Evolutionary conservation across 208 protist species (phyloP).

Genomic region (Acanthamoeba royreba): DNA sequence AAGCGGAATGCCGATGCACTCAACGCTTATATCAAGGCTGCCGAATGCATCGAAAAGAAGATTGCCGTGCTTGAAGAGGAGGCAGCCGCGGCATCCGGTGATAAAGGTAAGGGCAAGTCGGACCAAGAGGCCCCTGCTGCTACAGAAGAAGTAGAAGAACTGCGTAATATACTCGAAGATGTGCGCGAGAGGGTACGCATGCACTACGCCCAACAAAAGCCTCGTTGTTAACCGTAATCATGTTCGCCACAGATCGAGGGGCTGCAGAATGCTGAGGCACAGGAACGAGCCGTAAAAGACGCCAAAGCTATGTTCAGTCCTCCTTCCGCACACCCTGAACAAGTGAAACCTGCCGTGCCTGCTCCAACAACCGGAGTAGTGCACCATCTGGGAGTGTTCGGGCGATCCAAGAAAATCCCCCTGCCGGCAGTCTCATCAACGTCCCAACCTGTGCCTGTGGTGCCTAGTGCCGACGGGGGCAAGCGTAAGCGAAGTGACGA

Average conservation of each 20-base stretch:
- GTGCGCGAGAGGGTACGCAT: not conserved
- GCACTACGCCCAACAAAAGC: no score
- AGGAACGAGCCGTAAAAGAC: not conserved
- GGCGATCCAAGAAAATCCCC: not conserved
- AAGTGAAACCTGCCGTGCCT: not conserved
- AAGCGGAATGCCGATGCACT: not conserved
- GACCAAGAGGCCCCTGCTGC: not conserved
- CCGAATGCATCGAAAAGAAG: not conserved
- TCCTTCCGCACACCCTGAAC: not conserved
- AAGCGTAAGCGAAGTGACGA: not conserved
- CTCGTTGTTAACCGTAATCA: no score
- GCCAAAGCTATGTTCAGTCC: not conserved
- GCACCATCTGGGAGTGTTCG: not conserved
- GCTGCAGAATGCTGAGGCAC: not conserved
- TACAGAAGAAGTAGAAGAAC: not conserved
- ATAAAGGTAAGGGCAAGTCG: not conserved
- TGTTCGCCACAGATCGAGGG: not conserved
- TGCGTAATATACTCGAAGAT: not conserved
- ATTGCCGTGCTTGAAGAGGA: not conserved
- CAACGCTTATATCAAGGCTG: not conserved
- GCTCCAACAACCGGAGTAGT: no score
- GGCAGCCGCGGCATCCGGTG: not conserved
- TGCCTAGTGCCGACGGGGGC: not conserved
- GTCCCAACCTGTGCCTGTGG: not conserved
- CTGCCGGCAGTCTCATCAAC: not conserved